phyloP scores from a whole-genome alignment of 495 filamentous ascomycete species.

The Talaromyces trachyspermus region DNA sequence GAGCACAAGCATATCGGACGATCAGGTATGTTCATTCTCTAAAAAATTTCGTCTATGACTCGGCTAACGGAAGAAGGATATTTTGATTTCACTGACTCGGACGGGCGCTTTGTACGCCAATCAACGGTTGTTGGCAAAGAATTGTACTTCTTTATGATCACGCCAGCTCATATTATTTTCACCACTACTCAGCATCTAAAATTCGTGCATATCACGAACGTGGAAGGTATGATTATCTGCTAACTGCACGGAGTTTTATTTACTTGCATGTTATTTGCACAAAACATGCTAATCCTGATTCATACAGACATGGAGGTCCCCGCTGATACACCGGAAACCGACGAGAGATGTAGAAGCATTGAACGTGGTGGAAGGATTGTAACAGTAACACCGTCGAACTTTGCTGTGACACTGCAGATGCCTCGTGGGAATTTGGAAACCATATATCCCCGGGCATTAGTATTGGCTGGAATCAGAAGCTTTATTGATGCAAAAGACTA shows the following conservation, averaged over 20 bases:
- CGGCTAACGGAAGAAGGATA: slow-evolving; percentile 22
- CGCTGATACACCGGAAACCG: slow-evolving; percentile 77
- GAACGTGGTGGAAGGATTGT: slow-evolving; percentile 84
- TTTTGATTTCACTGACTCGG: slow-evolving; percentile 50
- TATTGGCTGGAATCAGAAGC: slow-evolving; percentile 76
- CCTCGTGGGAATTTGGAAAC: slow-evolving; percentile 94
- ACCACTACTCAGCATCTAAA: slow-evolving; percentile 91
- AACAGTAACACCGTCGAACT: slow-evolving; percentile 80
- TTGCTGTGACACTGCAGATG: slow-evolving; percentile 81
- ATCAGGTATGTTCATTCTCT: slow-evolving; percentile 24
- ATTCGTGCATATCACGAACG: slow-evolving; percentile 72
- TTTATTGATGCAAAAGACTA: slow-evolving; percentile 76
- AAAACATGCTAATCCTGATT: slow-evolving; percentile 12
- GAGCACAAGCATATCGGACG: slow-evolving; percentile 29
- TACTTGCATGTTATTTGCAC: background rate
- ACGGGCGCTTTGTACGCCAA: slow-evolving; percentile 76
- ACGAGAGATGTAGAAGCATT: slow-evolving; percentile 87
- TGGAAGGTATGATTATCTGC: slow-evolving; percentile 61
- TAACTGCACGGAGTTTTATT: too few relatives aligned
- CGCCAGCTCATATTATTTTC: slow-evolving; percentile 75
- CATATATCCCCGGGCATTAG: slow-evolving; percentile 86
- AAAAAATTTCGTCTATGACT: background rate
- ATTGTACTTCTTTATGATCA: slow-evolving; percentile 83
- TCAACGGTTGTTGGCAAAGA: slow-evolving; percentile 61
- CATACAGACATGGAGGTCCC: slow-evolving; percentile 73